phyloP scores from a whole-genome alignment of 2,329 filamentous ascomycete genomes.

The Sclerotinia nivalis region DNA sequence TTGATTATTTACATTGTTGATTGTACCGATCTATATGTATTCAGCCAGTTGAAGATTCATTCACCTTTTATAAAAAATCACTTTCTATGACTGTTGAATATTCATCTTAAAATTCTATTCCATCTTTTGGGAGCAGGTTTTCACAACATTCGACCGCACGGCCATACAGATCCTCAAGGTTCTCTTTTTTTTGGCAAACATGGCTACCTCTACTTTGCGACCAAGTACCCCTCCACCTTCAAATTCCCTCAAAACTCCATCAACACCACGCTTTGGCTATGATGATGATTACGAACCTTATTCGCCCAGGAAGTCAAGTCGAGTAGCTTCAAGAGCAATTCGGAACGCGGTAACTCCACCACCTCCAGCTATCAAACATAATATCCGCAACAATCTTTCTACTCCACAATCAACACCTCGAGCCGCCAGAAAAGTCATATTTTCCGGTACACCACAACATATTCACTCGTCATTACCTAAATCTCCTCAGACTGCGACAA shows the following conservation, averaged over 20 bases:
- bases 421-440: slow-evolving; percentile 28
- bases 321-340: slow-evolving; percentile 59
- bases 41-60: not conserved
- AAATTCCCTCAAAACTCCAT: slow-evolving; percentile 63
- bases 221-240: slow-evolving; percentile 59
- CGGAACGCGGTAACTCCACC: slow-evolving; percentile 56
- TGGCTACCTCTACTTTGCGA: slow-evolving; percentile 41
- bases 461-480: slow-evolving; percentile 29
- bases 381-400: slow-evolving; percentile 41
- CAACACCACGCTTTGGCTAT: slow-evolving; percentile 67
- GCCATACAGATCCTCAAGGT: not conserved
- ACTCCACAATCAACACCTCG: slow-evolving; percentile 24
- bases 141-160: not conserved
- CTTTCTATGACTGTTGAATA: not conserved
- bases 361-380: slow-evolving; percentile 42
- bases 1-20: not conserved
- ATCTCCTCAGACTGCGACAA: slow-evolving; percentile 37
- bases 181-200: slow-evolving; percentile 29
- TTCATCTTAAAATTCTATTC: not conserved
- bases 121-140: not conserved
- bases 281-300: slow-evolving; percentile 72
- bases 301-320: slow-evolving; percentile 67
- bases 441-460: slow-evolving; percentile 31
- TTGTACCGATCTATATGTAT: not conserved
- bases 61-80: not conserved